These are phyloP conservation scores for Curvularia sp. DNA, from an alignment of 2,329 filamentous ascomycete genomes.

Conservation along the genomic window DNA sequence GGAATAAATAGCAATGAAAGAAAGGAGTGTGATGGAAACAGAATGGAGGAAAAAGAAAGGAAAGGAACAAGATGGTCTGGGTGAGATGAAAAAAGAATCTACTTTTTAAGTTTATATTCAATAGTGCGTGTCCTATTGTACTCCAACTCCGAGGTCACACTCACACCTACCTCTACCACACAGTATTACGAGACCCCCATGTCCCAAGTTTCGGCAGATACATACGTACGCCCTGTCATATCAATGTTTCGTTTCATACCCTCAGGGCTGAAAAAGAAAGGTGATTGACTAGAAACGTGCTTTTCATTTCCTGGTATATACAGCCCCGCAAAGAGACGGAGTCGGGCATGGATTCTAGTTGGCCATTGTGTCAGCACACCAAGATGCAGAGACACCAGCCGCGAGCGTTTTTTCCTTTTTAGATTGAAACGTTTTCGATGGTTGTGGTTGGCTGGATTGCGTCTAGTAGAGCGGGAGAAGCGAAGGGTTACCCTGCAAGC, in stretches of 20 bases:
- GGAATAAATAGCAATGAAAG: background rate
- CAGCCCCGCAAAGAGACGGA: background rate
- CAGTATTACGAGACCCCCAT: background rate
- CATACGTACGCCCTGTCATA: background rate
- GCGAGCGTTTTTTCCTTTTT: background rate
- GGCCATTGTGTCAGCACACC: background rate
- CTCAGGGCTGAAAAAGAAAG: background rate
- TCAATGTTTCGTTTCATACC: background rate
- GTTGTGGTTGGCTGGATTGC: background rate
- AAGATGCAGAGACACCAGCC: background rate
- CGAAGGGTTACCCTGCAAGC: background rate
- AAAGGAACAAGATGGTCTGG: background rate
- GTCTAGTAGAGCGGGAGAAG: background rate
- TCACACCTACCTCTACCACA: background rate
- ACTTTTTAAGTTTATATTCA: background rate
- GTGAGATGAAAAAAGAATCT: background rate
- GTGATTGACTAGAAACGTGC: background rate
- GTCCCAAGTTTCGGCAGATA: background rate
- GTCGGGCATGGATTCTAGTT: background rate
- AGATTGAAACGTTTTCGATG: background rate
- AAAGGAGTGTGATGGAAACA: background rate
- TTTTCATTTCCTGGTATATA: background rate
- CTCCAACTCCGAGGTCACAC: background rate
- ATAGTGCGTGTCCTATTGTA: background rate
- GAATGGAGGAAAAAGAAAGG: background rate